A percentile compares a stretch with the other conserved stretches of the same genome.
These are phyloP conservation scores for Sporisorium graminicola DNA, from an alignment of 1,284 basidiomycete species.

Conservation along the genomic window DNA sequence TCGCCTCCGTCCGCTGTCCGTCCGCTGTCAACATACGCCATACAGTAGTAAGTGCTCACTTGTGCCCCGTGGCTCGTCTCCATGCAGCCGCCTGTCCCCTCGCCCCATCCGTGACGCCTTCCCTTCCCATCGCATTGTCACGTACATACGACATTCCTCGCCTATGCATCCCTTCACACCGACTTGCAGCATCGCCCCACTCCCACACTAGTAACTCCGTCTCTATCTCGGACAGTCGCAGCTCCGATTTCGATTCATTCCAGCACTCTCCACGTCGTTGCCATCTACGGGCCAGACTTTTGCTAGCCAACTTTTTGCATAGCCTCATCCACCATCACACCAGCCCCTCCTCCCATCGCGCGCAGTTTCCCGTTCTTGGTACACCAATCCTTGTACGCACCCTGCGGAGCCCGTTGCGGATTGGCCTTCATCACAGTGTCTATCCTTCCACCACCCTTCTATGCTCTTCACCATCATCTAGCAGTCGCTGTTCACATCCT, in stretches of 20 bases:
- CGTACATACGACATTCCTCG: background rate
- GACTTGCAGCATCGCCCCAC: constrained; percentile 31
- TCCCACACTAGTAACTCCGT: constrained; percentile 34
- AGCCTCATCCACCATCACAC: constrained; percentile 17
- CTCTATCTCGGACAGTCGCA: constrained; percentile 4
- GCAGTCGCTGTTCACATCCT: background rate
- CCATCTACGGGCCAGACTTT: background rate
- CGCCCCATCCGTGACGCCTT: background rate
- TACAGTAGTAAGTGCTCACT: background rate
- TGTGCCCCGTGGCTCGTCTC: no score
- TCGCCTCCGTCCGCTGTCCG: constrained; percentile 4
- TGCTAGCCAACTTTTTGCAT: constrained; percentile 17
- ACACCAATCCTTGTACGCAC: background rate
- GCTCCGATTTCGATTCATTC: background rate
- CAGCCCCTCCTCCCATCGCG: background rate
- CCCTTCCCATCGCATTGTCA: background rate
- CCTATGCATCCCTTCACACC: background rate
- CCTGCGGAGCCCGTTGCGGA: no score
- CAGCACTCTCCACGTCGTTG: background rate
- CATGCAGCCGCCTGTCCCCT: background rate
- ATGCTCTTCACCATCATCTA: background rate
- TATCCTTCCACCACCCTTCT: background rate
- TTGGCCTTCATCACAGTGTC: background rate
- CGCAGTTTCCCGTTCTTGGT: background rate
- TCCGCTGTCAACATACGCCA: background rate